Percentiles rank a stretch among this genome's conserved stretches.
Evolutionary conservation across 108 stramenopile species (phyloP).

Genomic region (Skeletonema menzelii): DNA sequence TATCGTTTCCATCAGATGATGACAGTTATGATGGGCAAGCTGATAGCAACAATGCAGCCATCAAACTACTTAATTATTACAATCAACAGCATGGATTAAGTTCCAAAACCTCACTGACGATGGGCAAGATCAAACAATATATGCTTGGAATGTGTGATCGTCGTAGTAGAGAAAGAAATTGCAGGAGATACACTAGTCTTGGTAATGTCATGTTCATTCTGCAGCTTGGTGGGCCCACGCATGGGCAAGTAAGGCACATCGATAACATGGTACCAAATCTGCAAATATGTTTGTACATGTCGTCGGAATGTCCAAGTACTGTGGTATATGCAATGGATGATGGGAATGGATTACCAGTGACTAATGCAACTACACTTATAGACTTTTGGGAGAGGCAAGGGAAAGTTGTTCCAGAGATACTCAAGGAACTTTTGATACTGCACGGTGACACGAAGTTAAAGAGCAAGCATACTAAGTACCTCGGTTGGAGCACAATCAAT

Average conservation of each 20-base stretch:
- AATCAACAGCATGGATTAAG: constrained; percentile 22
- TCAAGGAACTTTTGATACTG: constrained; percentile 25
- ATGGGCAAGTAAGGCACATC: constrained; percentile 69
- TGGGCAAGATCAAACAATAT: constrained; percentile 49
- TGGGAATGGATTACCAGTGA: constrained; percentile 28
- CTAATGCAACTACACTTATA: constrained; percentile 20
- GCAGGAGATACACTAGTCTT: constrained; percentile 29
- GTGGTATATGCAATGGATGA: constrained; percentile 55
- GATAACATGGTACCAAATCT: constrained; percentile 66
- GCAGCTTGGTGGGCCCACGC: constrained; percentile 49
- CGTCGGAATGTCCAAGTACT: constrained; percentile 56
- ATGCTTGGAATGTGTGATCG: constrained; percentile 64
- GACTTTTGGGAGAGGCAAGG: constrained; percentile 18
- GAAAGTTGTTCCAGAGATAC: constrained; percentile 12
- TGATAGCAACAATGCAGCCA: constrained; percentile 22
- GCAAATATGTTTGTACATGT: constrained; percentile 70
- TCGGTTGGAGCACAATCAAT: constrained; percentile 49
- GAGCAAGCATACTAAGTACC: constrained; percentile 39
- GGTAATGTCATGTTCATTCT: constrained; percentile 74
- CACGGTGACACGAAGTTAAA: constrained; percentile 17
- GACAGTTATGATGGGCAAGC: neutral
- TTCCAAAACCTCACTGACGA: constrained; percentile 30
- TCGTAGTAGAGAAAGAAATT: constrained; percentile 13
- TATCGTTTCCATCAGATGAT: constrained; percentile 27
- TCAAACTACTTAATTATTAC: constrained; percentile 23